Evolutionary conservation across 164 flowering plant species (phyloP).

Genomic region (Saururus chinensis): DNA sequence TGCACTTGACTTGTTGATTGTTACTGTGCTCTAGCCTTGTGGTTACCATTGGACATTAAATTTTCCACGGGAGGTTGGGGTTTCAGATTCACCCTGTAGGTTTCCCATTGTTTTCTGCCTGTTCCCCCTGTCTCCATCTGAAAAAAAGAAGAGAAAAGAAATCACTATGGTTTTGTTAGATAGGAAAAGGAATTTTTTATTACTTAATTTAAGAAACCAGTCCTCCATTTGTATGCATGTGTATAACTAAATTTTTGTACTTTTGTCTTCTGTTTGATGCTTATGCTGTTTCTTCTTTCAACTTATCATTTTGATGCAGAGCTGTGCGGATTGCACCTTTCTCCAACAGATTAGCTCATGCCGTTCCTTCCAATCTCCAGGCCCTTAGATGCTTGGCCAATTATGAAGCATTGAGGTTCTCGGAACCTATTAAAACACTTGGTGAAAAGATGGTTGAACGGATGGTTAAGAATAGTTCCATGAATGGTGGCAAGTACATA

Average conservation of each 20-base stretch:
- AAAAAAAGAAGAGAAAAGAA: too few species aligned
- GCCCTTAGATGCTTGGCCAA: constrained; percentile 82
- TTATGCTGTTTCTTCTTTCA: not conserved
- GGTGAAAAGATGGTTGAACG: constrained; percentile 81
- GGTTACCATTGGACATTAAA: too few species aligned
- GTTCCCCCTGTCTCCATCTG: too few species aligned
- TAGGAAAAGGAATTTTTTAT: too few species aligned
- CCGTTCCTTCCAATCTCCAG: constrained; percentile 66
- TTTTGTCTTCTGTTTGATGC: not conserved
- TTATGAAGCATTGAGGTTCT: constrained; percentile 77
- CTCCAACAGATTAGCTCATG: constrained; percentile 85
- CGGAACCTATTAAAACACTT: constrained; percentile 60
- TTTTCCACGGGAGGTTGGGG: too few species aligned
- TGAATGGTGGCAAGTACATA: constrained; percentile 66
- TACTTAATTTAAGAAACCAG: not conserved
- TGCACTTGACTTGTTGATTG: not conserved
- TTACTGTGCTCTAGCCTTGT: not conserved
- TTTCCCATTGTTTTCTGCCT: too few species aligned
- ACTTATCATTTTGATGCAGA: constrained; percentile 28
- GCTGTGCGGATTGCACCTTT: constrained; percentile 97
- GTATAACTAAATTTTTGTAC: not conserved
- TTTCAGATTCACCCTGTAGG: too few species aligned
- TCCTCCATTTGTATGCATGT: not conserved
- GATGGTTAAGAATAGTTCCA: constrained; percentile 63
- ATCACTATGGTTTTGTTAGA: too few species aligned